These are phyloP conservation scores for Iris pallida DNA, from an alignment of 116 monocot genomes.

Conservation along the genomic window DNA sequence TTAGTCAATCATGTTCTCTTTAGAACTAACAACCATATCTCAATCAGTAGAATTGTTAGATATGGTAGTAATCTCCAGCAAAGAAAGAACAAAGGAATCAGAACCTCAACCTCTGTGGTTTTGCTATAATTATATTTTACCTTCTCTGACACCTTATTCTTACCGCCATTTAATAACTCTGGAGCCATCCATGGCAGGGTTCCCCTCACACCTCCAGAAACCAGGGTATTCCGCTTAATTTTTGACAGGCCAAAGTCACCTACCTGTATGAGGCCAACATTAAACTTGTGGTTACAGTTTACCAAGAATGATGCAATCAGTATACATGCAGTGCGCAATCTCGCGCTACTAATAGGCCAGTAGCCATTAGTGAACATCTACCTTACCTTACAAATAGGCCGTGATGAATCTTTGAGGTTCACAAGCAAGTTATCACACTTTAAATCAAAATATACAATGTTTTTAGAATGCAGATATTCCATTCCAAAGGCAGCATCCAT, in stretches of 20 bases:
- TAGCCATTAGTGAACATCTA: background rate
- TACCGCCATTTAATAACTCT: conserved; percentile 86
- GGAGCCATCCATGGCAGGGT: conserved; percentile 99
- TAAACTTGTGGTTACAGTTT: background rate
- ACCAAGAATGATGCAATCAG: background rate
- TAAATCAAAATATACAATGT: conserved; percentile 96
- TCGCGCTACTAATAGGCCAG: no score
- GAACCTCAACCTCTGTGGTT: no score
- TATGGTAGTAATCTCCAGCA: background rate
- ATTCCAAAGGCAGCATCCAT: conserved; percentile 99
- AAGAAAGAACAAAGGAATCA: background rate
- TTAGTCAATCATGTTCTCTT: background rate
- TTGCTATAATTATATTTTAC: conserved; percentile 16
- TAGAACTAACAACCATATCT: background rate
- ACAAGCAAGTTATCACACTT: conserved; percentile 98
- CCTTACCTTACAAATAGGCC: conserved; percentile 94
- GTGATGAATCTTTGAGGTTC: conserved; percentile 81
- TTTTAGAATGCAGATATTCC: conserved; percentile 97
- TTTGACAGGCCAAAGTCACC: conserved; percentile 96
- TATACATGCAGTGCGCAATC: background rate
- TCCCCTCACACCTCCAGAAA: conserved; percentile 94
- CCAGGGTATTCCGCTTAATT: conserved; percentile 91
- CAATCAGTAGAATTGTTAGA: background rate
- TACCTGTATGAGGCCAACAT: conserved; percentile 45
- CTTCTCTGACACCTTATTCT: conserved; percentile 97